Conservation (phyloP, 306 rosid genomes). For the Medicago lupulina region DNA sequence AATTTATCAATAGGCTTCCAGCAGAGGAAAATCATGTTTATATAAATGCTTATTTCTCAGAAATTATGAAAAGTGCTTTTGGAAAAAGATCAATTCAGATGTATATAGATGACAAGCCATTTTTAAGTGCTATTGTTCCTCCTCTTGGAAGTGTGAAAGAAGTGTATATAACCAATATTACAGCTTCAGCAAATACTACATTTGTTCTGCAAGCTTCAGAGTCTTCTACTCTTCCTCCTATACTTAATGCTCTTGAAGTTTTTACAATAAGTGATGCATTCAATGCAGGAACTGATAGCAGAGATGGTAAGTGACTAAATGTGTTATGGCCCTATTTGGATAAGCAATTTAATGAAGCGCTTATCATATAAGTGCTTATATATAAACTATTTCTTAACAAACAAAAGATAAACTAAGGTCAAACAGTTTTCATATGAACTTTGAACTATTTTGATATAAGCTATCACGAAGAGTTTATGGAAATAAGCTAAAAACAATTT, state of each 20-base stretch:
- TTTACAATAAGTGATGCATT: slow-evolving; percentile 35
- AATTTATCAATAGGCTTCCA: slow-evolving; percentile 42
- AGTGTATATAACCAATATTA: slow-evolving; percentile 42
- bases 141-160: slow-evolving; percentile 46
- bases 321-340: neutral
- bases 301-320: slow-evolving; percentile 42
- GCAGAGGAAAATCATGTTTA: slow-evolving; percentile 33
- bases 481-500: too few species aligned
- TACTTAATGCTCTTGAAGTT: slow-evolving; percentile 58
- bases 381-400: neutral
- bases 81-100: slow-evolving; percentile 46
- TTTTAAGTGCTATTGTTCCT: slow-evolving; percentile 45
- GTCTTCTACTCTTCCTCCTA: slow-evolving; percentile 54
- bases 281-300: slow-evolving; percentile 42
- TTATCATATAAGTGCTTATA: neutral
- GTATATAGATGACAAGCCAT: slow-evolving; percentile 34
- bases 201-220: slow-evolving; percentile 39
- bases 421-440: neutral
- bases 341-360: neutral
- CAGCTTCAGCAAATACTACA: slow-evolving; percentile 44
- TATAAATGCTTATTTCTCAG: slow-evolving; percentile 56
- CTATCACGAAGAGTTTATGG: too few species aligned
- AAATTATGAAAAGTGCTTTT: slow-evolving; percentile 39
- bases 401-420: neutral
- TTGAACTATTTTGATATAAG: too few species aligned